Evolutionary conservation across 2,329 filamentous ascomycete genomes (phyloP).

Genomic region (Scytalidium sp.): DNA sequence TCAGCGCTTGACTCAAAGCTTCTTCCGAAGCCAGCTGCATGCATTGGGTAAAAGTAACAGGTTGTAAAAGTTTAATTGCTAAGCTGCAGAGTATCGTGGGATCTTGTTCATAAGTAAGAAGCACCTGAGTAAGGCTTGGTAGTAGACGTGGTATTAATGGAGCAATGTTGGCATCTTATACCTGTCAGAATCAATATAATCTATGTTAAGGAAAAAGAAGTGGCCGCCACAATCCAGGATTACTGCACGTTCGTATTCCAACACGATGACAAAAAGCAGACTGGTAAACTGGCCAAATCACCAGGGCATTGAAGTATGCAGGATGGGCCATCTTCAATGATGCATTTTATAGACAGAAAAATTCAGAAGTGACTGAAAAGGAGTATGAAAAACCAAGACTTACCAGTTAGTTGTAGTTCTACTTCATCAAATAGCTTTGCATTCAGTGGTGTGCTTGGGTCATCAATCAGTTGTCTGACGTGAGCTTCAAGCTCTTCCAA

Average conservation of each 20-base stretch:
- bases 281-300: no score
- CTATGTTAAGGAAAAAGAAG: not conserved
- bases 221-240: no score
- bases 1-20: conserved; percentile 48
- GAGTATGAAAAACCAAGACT: conserved; percentile 2
- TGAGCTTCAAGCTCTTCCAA: conserved; percentile 53
- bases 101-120: conserved; percentile 48
- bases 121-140: conserved; percentile 49
- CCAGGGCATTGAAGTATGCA: no score
- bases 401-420: conserved; percentile 55
- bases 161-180: conserved; percentile 48
- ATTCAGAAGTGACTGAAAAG: not conserved
- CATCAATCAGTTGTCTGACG: conserved; percentile 45
- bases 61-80: conserved; percentile 52
- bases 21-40: conserved; percentile 50
- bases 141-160: conserved; percentile 51
- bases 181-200: conserved; percentile 6
- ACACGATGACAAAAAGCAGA: no score
- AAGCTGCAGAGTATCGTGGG: conserved; percentile 49
- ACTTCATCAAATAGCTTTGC: conserved; percentile 56
- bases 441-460: conserved; percentile 40
- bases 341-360: not conserved
- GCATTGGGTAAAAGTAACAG: conserved; percentile 48
- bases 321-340: no score
- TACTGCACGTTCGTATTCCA: no score